Conservation (phyloP, 2,329 filamentous ascomycete genomes). For the Penicillium occitanis region DNA sequence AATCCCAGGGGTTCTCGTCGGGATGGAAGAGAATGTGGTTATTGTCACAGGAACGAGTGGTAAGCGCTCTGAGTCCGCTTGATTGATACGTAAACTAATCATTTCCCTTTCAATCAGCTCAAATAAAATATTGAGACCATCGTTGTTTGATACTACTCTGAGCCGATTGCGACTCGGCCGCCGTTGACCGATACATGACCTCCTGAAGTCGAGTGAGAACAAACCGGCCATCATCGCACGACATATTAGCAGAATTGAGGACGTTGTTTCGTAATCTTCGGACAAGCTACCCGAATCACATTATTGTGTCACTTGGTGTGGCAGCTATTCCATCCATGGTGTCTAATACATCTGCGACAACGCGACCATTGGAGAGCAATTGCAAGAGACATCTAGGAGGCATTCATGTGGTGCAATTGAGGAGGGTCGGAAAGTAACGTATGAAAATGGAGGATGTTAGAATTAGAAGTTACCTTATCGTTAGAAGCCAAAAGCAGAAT, state of each 20-base stretch:
- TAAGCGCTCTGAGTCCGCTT: not conserved
- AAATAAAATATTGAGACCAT: not conserved
- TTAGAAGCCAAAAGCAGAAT: not conserved
- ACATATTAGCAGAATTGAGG: too few species aligned
- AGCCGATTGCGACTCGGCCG: not conserved
- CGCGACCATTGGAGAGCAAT: not conserved
- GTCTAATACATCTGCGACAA: not conserved
- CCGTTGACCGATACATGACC: not conserved
- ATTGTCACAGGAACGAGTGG: not conserved
- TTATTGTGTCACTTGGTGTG: not conserved
- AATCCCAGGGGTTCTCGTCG: not conserved
- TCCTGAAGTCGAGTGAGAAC: not conserved
- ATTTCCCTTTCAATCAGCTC: not conserved
- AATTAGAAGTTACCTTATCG: not conserved
- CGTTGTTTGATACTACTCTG: too few species aligned
- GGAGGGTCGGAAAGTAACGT: not conserved
- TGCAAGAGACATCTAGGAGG: not conserved
- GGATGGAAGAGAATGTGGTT: slow-evolving; percentile 10
- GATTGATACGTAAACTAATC: not conserved
- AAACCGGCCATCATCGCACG: not conserved
- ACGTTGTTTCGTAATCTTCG: not conserved
- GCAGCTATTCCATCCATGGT: not conserved
- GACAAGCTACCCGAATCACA: not conserved
- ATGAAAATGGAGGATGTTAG: not conserved
- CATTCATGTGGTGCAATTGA: not conserved